Evolutionary conservation across 163 green algal genomes (phyloP), one percentile per base, ranked within the genome.

Genomic region (Chloromonas sp.): DNA sequence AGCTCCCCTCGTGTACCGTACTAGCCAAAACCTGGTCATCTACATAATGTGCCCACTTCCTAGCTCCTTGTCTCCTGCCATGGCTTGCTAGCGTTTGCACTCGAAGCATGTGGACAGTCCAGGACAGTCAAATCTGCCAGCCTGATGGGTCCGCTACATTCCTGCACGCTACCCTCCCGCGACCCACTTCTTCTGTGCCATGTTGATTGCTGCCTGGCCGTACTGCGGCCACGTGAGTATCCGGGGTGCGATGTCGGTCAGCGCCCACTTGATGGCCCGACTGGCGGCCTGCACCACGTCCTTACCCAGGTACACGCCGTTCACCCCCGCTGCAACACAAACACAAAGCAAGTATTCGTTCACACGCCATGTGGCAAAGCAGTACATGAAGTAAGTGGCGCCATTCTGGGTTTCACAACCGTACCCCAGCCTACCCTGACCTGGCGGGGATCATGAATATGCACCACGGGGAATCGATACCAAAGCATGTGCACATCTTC

Each of bases 231-330:
- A 93, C 2, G 86, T 92, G 87, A 93, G 90, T 58, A 93, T 83
- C 71, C 84, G 36, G 1, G 85, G 85, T 13, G 85, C 60, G 2
- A 87, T 79, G 78, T 83, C 60, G 60, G 58, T 84, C 2, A 82
- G 59, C 59, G 60, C 87, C 11, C 80, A 76, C 76, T 92, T 85
- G 59, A 92, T 87, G 61, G 81, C 89, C 79, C 86, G 86, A 14
- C 82, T 82, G 1, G 89, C 89, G 60, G 87, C 88, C 2, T 83
- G 70, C 11, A 94, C 82, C 59, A 94, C 88, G 82, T 92, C 86
- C 81, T 92, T 92, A 61, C 86, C 88, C 61, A 94, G 88, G 86
- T 88, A 94, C 81, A 93, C 89, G 70, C 91, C 91, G 84, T 94
- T 94, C 83, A 92, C 87, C 81, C 91, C 91, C 57, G 91, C 85